Evolutionary conservation across 106 monocot genomes (phyloP), one percentile per base, ranked within the genome.

Genomic region (Dendrobium officinale): DNA sequence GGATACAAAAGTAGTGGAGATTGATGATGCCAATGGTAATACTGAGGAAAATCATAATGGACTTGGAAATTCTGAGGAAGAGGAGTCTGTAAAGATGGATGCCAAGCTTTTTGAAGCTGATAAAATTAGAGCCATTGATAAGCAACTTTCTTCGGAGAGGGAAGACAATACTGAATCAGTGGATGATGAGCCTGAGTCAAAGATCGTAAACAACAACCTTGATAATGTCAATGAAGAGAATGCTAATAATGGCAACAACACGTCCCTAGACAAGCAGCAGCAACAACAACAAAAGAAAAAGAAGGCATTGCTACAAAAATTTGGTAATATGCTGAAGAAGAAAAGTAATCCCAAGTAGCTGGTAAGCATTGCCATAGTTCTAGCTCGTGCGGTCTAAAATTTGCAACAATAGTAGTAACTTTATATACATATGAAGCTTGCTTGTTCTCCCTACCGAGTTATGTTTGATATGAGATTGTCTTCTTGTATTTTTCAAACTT

Each of bases 301-400:
- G 84, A 88, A 85, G 80, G 68, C 88, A 1, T 78, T 88, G 49
- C 26, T 91, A 19, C 82, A 68, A 27, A 91, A 87, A 47, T 83
- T 91, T 45, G 88, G 91, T 15, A 84, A 79, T 79, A 70, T 91
- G 45, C 79, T 91, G 77, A 91, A 91, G 82, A 91, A 91, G 83
- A 70, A 70, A 8, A 26, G 49, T 27, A 84, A 72, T 44, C 78
- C 70, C 58, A 91, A 85, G 64, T 85, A 91, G 77, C 68, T 40
- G 55, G 13, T 18, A 11, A 4, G 11, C 4, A 33, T 70, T 4
- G 9, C 33, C 70, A 70, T 70, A 9, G 70, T 16, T 70, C 33
- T 17, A 70, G 13, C 70, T 15, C 16, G 70, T 37, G 70, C 11
- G 0, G 9, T 70, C 31, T 70, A 22, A 61, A 61, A 61, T 61